phyloP scores from a whole-genome alignment of 2,329 filamentous ascomycete genomes.

The Penicillium sp. region DNA sequence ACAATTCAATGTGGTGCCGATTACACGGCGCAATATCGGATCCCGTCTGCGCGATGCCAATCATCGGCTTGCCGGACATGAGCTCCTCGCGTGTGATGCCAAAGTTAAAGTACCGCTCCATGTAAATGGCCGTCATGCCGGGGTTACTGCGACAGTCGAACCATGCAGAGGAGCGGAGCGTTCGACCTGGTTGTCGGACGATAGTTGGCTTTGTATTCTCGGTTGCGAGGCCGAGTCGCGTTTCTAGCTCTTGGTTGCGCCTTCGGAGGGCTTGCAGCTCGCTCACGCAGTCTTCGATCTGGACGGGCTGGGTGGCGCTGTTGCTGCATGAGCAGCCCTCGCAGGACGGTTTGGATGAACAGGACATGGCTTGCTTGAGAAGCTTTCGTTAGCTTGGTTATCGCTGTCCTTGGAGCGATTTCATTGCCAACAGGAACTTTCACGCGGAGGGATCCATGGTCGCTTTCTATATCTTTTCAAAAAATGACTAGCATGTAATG shows the following conservation, averaged over 20 bases:
- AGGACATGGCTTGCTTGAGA: conserved; percentile 2
- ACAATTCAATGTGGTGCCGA: conserved; percentile 50
- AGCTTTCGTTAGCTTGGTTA: too few relatives aligned
- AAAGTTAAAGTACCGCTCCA: conserved; percentile 53
- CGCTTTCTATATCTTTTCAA: too few relatives aligned
- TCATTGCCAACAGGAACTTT: too few relatives aligned
- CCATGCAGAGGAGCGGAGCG: conserved; percentile 46
- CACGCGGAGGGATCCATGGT: too few relatives aligned
- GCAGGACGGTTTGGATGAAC: conserved; percentile 1
- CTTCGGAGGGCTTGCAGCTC: conserved; percentile 1
- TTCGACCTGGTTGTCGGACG: conserved; percentile 18
- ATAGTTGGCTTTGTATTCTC: background rate
- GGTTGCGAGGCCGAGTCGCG: too few relatives aligned
- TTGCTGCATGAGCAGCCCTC: conserved; percentile 2
- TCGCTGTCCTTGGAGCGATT: too few relatives aligned
- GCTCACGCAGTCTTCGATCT: conserved; percentile 3
- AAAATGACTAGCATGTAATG: too few relatives aligned
- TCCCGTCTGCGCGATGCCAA: conserved; percentile 53
- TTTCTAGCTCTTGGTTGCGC: conserved; percentile 1
- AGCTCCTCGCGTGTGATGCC: conserved; percentile 51
- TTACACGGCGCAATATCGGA: conserved; percentile 54
- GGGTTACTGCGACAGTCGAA: conserved; percentile 46
- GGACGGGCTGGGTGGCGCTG: background rate
- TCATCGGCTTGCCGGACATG: conserved; percentile 50
- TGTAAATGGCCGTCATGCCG: conserved; percentile 48